Evolutionary conservation across 106 monocot species (phyloP).

Genomic region (Posidonia australis): DNA sequence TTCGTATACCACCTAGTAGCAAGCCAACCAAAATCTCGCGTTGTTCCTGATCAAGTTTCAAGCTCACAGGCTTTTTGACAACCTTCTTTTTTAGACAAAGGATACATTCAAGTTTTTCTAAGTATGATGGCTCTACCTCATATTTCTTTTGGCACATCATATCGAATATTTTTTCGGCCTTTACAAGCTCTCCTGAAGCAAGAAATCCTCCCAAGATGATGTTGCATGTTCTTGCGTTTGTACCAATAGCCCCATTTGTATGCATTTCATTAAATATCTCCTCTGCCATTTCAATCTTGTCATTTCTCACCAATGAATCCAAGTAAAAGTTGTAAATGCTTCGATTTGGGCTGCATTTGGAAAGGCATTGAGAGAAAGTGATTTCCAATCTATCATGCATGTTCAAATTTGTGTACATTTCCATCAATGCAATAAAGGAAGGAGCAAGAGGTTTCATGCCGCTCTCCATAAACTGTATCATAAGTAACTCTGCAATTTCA

Average conservation of each 20-base stretch:
- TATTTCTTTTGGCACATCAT: constrained; percentile 83
- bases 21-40: constrained; percentile 90
- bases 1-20: constrained; percentile 57
- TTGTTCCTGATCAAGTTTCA: constrained; percentile 76
- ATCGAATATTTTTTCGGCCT: constrained; percentile 62
- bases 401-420: constrained; percentile 49
- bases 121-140: constrained; percentile 37
- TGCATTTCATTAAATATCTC: constrained; percentile 76
- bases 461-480: constrained; percentile 48
- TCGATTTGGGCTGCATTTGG: constrained; percentile 46
- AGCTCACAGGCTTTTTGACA: constrained; percentile 36
- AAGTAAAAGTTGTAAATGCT: constrained; percentile 57
- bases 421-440: constrained; percentile 59
- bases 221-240: constrained; percentile 49
- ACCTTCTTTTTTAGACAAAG: constrained; percentile 47
- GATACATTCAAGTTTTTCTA: constrained; percentile 48
- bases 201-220: constrained; percentile 59
- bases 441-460: constrained; percentile 65
- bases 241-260: constrained; percentile 41
- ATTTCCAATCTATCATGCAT: constrained; percentile 58
- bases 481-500: constrained; percentile 41
- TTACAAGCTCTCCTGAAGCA: constrained; percentile 38
- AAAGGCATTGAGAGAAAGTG: constrained; percentile 39
- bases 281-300: constrained; percentile 55
- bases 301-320: constrained; percentile 50